A percentile compares a stretch with the other conserved stretches of the same genome.
These are phyloP conservation scores for Corymbia citriodora DNA, from an alignment of 441 rosid genomes.

Conservation along the genomic window DNA sequence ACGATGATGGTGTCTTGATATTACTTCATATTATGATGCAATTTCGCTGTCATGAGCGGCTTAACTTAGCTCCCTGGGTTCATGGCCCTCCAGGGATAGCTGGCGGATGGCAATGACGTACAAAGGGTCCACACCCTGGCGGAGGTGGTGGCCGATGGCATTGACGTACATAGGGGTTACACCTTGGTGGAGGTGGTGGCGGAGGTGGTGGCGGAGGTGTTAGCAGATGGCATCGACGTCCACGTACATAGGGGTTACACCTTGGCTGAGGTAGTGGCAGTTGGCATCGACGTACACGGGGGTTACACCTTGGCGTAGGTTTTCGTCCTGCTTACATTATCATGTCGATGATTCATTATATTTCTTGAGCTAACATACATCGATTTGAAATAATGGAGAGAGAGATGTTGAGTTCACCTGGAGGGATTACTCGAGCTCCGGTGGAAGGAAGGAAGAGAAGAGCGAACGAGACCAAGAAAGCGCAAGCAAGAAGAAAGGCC, in stretches of 20 bases:
- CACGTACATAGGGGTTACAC: too few species aligned
- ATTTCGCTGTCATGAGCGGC: not conserved
- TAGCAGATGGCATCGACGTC: too few species aligned
- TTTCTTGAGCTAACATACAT: not conserved
- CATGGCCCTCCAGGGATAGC: not conserved
- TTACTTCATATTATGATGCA: not conserved
- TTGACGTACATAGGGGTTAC: not conserved
- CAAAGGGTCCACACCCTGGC: not conserved
- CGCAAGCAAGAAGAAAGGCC: not conserved
- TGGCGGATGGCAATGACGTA: not conserved
- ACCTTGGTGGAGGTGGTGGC: too few species aligned
- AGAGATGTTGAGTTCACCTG: too few species aligned
- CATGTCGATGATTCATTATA: too few species aligned
- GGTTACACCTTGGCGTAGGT: too few species aligned
- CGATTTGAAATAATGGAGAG: not conserved
- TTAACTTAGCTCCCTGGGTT: not conserved
- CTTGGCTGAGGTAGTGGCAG: too few species aligned
- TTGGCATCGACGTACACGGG: too few species aligned
- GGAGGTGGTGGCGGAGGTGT: too few species aligned
- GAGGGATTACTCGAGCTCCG: not conserved
- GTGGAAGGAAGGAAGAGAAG: not conserved
- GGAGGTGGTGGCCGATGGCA: not conserved
- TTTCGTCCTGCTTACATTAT: too few species aligned
- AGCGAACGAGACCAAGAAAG: not conserved
- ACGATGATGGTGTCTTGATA: not conserved